phyloP scores from a whole-genome alignment of 306 rosid species.

The Quercus wislizeni region DNA sequence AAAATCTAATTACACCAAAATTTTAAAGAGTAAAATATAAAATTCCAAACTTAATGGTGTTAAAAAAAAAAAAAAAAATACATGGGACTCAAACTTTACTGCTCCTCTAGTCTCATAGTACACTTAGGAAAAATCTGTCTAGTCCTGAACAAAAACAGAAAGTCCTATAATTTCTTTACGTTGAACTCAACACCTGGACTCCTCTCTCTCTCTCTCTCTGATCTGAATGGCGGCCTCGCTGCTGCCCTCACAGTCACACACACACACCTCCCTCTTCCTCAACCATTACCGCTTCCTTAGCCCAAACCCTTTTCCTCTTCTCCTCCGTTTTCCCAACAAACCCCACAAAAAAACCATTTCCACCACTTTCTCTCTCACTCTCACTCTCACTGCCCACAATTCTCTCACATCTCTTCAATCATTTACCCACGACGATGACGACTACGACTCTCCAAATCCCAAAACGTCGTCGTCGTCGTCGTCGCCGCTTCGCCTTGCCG shows the following conservation, averaged over 20 bases:
- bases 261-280: neutral
- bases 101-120: no score
- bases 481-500: slow-evolving; percentile 44
- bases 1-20: no score
- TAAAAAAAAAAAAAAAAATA: no score
- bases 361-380: neutral
- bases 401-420: neutral
- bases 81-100: no score
- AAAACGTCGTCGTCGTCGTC: slow-evolving; percentile 22
- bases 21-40: no score
- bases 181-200: no score
- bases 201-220: neutral
- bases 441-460: slow-evolving; percentile 15
- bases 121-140: no score
- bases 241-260: slow-evolving; percentile 1
- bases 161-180: no score
- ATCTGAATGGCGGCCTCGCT: slow-evolving; percentile 7
- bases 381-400: neutral
- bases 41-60: no score
- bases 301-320: neutral
- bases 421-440: neutral
- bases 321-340: slow-evolving; percentile 15
- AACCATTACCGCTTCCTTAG: neutral
- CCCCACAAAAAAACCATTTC: neutral
- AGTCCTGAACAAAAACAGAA: no score